Evolutionary conservation across 768 basidiomycete species (phyloP).

Genomic region (Filobasidium floriforme): DNA sequence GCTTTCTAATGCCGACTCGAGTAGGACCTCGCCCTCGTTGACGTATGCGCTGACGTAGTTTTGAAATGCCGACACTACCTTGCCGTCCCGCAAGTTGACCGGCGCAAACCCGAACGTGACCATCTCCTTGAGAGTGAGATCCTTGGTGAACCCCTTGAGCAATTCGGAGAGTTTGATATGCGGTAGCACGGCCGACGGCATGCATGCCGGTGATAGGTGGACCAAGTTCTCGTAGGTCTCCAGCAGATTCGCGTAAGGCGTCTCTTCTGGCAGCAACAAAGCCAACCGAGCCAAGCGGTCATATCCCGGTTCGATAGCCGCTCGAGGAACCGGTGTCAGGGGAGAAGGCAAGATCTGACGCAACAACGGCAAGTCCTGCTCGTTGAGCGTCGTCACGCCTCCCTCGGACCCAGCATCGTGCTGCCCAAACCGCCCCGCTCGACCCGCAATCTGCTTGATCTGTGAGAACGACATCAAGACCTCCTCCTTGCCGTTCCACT

Average conservation of each 20-base stretch:
- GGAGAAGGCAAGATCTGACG: slow-evolving; percentile 53
- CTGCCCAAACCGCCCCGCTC: slow-evolving; percentile 81
- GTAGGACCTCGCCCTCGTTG: slow-evolving; percentile 47
- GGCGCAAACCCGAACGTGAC: slow-evolving; percentile 43
- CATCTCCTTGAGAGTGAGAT: slow-evolving; percentile 42
- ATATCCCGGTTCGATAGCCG: slow-evolving; percentile 48
- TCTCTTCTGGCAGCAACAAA: slow-evolving; percentile 40
- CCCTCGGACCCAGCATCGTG: slow-evolving; percentile 48
- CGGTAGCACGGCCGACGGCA: slow-evolving; percentile 25
- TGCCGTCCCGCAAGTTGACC: slow-evolving; percentile 40
- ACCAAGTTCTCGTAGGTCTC: slow-evolving; percentile 37
- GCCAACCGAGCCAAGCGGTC: slow-evolving; percentile 34
- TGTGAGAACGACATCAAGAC: slow-evolving; percentile 60
- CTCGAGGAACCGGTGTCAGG: slow-evolving; percentile 52
- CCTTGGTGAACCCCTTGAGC: slow-evolving; percentile 35
- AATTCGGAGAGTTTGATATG: slow-evolving; percentile 31
- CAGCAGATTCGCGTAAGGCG: slow-evolving; percentile 43
- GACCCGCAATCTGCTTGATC: slow-evolving; percentile 88
- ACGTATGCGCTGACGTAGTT: slow-evolving; percentile 50
- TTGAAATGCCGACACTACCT: slow-evolving; percentile 34
- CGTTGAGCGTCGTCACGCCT: slow-evolving; percentile 69
- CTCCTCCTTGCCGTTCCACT: slow-evolving; percentile 55
- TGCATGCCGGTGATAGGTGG: slow-evolving; percentile 36
- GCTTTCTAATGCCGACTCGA: slow-evolving; percentile 46
- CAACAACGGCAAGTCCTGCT: slow-evolving; percentile 59